Base-by-base conservation (phyloP, 1,284 basidiomycete genomes). In the Ganoderma leucocontextum region DNA sequence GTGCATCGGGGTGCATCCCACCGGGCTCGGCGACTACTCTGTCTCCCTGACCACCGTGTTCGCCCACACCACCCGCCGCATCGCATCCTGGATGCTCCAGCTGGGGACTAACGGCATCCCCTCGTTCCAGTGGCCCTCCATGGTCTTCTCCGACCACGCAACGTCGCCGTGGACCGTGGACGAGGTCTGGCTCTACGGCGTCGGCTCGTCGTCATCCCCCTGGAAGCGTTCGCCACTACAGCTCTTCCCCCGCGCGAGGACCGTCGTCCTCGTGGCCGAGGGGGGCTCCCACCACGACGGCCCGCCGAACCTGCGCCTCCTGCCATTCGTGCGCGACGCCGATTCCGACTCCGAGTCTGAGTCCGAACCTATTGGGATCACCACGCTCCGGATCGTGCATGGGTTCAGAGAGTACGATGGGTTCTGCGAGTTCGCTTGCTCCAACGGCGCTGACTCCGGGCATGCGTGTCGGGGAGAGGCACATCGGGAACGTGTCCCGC, bases 1-100 rank as follows among this genome's bases (percentile, higher is more conserved):
- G 17, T 58, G 42, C 61, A 35, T 67, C 47, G 53, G 52, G 13
- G 4, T 67, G 13, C 65, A 67, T 25, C 61, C 65, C 22, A 53
- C 41, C 22, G 47, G 47, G 4, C 9, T 25, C 10, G 47, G 22
- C 35, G 36, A 67, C 52, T 17, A 33, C 65, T 19, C 61, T 4
- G 22, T 63, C 52, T 57, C 65, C 13, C 41, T 67, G 42, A 63
- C 61, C 15, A n/a, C 55, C 33, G 19, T 61, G 5, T 52, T 35
- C n/a, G 19, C 42, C 19, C 39, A 55, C 19, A n/a, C 19, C 44
- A 63, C 61, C 25, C 65, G 65, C 22, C 65, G 65, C 19, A n/a
- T 67, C 35, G 42, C 60, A 1, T 13, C 42, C 13, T 61, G 61
- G 42, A 10, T 2, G n/a, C 41, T 52, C 7, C 53, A 33, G n/a